Evolutionary conservation across 495 filamentous ascomycete genomes (phyloP), one percentile per base, ranked within the genome.

Genomic region (Talaromyces adpressus): DNA sequence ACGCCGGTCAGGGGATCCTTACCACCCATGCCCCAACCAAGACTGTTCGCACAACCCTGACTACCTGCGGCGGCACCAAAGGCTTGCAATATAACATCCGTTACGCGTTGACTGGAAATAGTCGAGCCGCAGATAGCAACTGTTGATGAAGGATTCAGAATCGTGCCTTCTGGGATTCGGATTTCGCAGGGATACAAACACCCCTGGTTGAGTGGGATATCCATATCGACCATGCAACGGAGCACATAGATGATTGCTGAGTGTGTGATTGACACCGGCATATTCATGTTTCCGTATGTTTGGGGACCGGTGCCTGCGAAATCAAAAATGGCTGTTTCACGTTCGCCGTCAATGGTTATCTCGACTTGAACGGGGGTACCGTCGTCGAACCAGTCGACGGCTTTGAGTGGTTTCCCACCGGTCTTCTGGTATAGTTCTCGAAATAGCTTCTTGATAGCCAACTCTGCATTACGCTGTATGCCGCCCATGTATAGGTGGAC

Each of bases 401-500:
- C 88, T 30, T 92, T 91, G 2, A 98, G 81, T n/a, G 91, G 87
- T 61, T 85, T 80, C 32, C 91, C 90, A 68, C 87, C 80, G 70
- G 96, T 96, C n/a, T 88, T 81, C 68, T 86, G 83, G 70, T 87
- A 82, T n/a, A 97, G 85, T 1, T 85, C 77, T 67, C 90, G 93
- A n/a, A 45, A 18, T 4, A n/a, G n/a, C 16, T 45, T 18, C 6
- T 45, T 45, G 41, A 98, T 95, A 65, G 89, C 90, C 3, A 84
- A 75, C 70, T 97, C 93, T 16, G 94, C 94, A 62, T 96, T 98
- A 59, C 87, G 85, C 71, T 98, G 94, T 70, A 98, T 98, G 61
- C 85, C 89, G 45, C 85, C 78, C 94, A 98, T 98, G 77, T 98
- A 98, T 74, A 93, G 93, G 69, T 96, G 90, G 4, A 98, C 94